Evolutionary conservation across 108 stramenopile species (phyloP), one percentile per base, ranked within the genome.

Genomic region (Discostella pseudostelligera): DNA sequence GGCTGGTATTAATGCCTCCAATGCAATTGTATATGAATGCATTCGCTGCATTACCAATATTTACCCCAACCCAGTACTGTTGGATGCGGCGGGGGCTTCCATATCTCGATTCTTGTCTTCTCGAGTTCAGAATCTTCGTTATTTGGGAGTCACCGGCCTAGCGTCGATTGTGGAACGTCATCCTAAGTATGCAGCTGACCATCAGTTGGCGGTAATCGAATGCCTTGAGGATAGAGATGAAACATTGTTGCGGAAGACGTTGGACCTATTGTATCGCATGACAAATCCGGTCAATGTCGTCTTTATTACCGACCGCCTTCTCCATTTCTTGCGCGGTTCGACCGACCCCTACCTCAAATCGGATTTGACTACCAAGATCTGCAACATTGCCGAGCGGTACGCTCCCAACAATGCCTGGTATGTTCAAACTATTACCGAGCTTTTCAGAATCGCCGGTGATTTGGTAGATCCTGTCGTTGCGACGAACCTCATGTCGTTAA

Each of bases 171-270:
- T 98, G 1, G 90, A 96, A 61, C 78, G 84, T 32, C 94, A 98
- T 87, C 97, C 97, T 12, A 84, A 94, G 72, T 98, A 97, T 77
- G 97, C 97, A 10, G 92, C 93, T 11, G 89, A 90, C 51, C 97
- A 99, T 85, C 98, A 99, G 82, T 81, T 97, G 86, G 89, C 95
- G 24, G 98, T 99, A n/a, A 95, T 99, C 70, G 97, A 98, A 67
- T 99, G 98, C 77, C 85, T 99, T 56, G 96, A 98, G 83, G 97
- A 98, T 80, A 84, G 87, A 19, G 98, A 99, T 74, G 98, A 99
- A 72, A 98, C 98, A 1, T 78, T 99, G 57, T 94, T 97, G 82
- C 81, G 97, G 14, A 97, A 97, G 76, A 99, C 98, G 16, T 72
- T 99, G 74, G 96, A 98, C 80, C 76, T 99, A 39, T 73, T 99